These are phyloP conservation scores for Chalaropsis ovoidea DNA, from an alignment of 2,329 filamentous ascomycete genomes.

Conservation along the genomic window DNA sequence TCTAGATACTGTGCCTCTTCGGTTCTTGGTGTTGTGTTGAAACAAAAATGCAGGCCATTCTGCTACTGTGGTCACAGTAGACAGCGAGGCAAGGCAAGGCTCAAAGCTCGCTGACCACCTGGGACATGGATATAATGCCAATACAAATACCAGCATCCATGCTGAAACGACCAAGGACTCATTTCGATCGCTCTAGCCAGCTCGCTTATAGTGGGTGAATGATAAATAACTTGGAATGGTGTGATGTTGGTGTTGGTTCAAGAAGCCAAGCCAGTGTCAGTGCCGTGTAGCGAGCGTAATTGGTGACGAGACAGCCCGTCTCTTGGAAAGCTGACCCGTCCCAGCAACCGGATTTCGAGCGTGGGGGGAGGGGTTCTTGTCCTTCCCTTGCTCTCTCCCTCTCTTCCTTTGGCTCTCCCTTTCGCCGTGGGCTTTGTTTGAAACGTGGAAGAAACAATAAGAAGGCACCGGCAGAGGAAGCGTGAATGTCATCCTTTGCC, in stretches of 20 bases:
- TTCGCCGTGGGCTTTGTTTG: conserved; percentile 9
- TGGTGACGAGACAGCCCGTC: neutral
- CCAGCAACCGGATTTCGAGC: too few species aligned
- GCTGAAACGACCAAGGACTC: conserved; percentile 8
- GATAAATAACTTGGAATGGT: neutral
- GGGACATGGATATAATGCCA: neutral
- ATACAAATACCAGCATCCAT: conserved; percentile 1
- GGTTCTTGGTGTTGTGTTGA: neutral
- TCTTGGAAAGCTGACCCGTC: neutral
- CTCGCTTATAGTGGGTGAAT: conserved; percentile 2
- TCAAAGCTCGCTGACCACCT: too few species aligned
- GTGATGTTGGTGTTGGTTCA: neutral
- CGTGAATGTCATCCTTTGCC: conserved; percentile 3
- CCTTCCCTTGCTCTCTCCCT: neutral
- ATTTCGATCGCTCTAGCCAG: conserved; percentile 2
- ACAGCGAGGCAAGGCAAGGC: too few species aligned
- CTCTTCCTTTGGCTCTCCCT: neutral
- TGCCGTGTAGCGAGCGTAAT: neutral
- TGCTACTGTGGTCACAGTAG: neutral
- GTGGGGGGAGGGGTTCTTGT: neutral
- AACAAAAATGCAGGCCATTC: neutral
- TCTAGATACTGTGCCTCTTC: neutral
- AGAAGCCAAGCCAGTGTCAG: neutral
- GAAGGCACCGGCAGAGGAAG: conserved; percentile 5
- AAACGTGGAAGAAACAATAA: conserved; percentile 11